Base-by-base conservation (phyloP, 2,329 filamentous ascomycete species). In the Dactylonectria estremocensis region DNA sequence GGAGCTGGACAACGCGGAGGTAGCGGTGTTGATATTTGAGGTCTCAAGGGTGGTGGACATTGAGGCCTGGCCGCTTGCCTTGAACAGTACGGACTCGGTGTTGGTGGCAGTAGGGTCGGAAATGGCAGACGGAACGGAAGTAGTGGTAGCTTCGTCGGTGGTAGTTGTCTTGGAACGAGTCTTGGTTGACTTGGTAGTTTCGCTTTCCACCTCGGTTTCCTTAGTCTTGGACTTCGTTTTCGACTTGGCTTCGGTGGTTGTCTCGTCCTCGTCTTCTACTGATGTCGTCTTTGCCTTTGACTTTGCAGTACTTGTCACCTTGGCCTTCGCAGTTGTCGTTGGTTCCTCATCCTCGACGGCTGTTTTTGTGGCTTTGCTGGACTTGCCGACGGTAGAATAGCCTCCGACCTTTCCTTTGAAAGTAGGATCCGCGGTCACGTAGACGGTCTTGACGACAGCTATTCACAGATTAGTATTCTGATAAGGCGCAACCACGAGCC, bases 351-450 rank as follows among this genome's bases (percentile, higher is more conserved):
- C 40, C 50, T 52, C 62, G 46, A 69, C 64, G 8, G 70, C 49
- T 7, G 61, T 52, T 40, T 69, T 22, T 11, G 75, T 74, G 14
- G 68, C 54, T 50, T 70, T 57, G 5, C 67, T 45, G 22, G 72
- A 68, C 9, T 64, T 43, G 10, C 66, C 74, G 10, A 82, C 55
- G 6, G 83, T 85, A 37, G 79, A 79, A 62, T 82, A 85, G 28
- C 84, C 84, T 57, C 82, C 84, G 62, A 86, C 77, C 6, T 77
- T 74, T n/a, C 83, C 84, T 40, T 79, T 76, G 43, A 85, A 85
- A 5, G 79, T 83, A 13, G 80, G 74, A 6, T 76, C 70, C 75
- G 84, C 67, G 43, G 84, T 86, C 56, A 80, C 79, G 72, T 82
- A 85, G 20, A 85, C 78, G 18, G 82, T 83, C 14, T 73, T 74